Percentiles rank a stretch among this genome's conserved stretches.
phyloP scores from a whole-genome alignment of 2,329 filamentous ascomycete genomes.

The Monosporascus sp. region DNA sequence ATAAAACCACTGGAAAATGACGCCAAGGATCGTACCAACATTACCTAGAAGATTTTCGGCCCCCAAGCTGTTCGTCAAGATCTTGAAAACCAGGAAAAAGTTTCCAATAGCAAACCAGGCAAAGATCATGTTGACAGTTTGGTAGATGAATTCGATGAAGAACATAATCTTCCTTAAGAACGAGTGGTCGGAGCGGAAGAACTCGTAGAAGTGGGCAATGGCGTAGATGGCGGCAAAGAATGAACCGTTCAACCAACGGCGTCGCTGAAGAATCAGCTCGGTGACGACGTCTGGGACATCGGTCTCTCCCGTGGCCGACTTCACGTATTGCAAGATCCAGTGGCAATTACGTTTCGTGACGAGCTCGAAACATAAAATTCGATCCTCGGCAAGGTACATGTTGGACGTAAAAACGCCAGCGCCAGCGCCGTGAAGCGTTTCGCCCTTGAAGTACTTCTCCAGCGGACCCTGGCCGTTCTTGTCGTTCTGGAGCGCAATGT shows the following conservation, averaged over 20 bases:
- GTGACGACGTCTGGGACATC: conserved; percentile 93
- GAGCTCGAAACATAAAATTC: conserved; percentile 94
- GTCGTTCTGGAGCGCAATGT: conserved; percentile 94
- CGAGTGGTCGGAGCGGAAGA: conserved; percentile 90
- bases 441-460: conserved; percentile 98
- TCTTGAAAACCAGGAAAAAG: conserved; percentile 98
- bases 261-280: conserved; percentile 90
- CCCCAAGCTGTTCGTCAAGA: conserved; percentile 82
- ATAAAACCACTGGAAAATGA: conserved; percentile 95
- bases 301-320: conserved; percentile 93
- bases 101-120: conserved; percentile 98
- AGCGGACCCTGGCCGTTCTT: conserved; percentile 90
- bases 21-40: conserved; percentile 72
- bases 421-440: conserved; percentile 91
- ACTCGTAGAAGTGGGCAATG: conserved; percentile 90
- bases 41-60: conserved; percentile 64
- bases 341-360: conserved; percentile 96
- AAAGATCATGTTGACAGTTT: conserved; percentile 95
- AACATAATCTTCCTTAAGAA: conserved; percentile 83
- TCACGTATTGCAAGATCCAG: conserved; percentile 98
- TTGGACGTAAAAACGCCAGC: conserved; percentile 97
- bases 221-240: conserved; percentile 98
- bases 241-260: conserved; percentile 95
- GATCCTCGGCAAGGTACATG: conserved; percentile 88
- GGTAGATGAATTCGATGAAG: conserved; percentile 88